Evolutionary conservation across 78 protist species (phyloP), one percentile per base, ranked within the genome.

Genomic region (Cavenderia fasciculata): DNA sequence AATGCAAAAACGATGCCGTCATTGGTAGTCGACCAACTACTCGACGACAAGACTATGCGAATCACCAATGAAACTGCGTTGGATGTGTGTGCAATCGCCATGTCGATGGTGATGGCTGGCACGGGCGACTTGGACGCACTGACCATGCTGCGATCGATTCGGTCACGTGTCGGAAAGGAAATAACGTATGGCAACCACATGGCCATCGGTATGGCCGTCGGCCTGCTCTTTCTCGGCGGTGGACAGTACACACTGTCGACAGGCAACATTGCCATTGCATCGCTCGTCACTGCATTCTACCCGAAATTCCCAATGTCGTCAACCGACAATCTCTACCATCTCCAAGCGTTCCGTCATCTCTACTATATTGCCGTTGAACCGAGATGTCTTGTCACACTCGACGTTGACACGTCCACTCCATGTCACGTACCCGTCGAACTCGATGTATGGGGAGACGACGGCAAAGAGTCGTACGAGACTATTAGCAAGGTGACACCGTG

Each of bases 341-440:
- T 95, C 23, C 98, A 96, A 75, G 97, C 95, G 27, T 69, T 96
- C 0, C 68, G 98, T n/a, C 98, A 96, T 59, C 49, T 96, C 43
- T 96, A 95, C 51, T 96, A 85, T 33, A 69, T 96, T 19, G 98
- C 98, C 1, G 54, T 77, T 23, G 96, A 94, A 54, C 92, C 93
- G 18, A 38, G 98, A 23, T 75, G 94, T 49, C 36, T 95, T n/a
- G 74, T 91, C 25, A 69, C 95, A 25, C 18, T 62, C 12, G 97
- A 96, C 49, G 96, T 95, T 40, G 96, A 94, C 41, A 70, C 93
- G 3, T 71, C 66, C 16, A 56, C 7, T 46, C 79, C 94, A 8
- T 70, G 82, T 43, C 59, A 70, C n/a, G 94, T 90, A 14, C 94
- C 94, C 41, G 54, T 90, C 38, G 79, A 71, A 38, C 6, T 85